Base-by-base conservation (phyloP, 495 filamentous ascomycete species). In the Aspergillus taichungensis region DNA sequence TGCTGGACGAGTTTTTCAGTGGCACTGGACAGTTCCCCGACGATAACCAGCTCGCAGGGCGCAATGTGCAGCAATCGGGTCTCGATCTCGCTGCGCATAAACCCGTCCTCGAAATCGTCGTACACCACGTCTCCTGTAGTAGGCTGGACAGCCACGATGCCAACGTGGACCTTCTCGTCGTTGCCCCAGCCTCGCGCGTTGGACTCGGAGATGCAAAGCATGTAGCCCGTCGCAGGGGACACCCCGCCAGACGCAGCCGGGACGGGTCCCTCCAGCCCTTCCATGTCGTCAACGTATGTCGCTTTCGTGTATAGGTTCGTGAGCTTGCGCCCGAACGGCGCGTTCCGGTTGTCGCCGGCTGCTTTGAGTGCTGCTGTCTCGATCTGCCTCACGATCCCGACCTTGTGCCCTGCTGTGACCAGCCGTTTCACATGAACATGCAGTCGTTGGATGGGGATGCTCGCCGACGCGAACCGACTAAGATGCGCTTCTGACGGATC, bases 291-390 rank as follows among this genome's bases (percentile, higher is more conserved):
- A 40, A 99, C 84, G 51, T 99, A 99, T 0, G 92, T 99, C 24
- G 88, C 92, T 63, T 99, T 99, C 6, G 92, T 99, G 66, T 97
- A 99, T 8, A 99, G 68, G 62, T 95, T 96, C 8, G 92, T 95
- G 52, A 99, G 77, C 55, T 94, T 92, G 34, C 92, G 83, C 12
- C 84, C 80, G 53, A 99, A 99, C 0, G 92, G 89, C 1, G 87
- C 79, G 59, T 95, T 96, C 44, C 86, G 78, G 61, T 99, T 99
- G 62, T 96, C 89, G 6, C 92, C 94, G 6, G 82, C 92, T 31
- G 94, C 94, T 60, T 99, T 99, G 46, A 99, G 69, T 0, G 92
- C 92, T n/a, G 92, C 92, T 0, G 92, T 99, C 64, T 99, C 92
- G n/a, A 95, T 70, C 64, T 99, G 92, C 13, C 94, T 75, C 1